Conservation (phyloP, 805 yeast species). For the Babjeviella inositovora region DNA sequence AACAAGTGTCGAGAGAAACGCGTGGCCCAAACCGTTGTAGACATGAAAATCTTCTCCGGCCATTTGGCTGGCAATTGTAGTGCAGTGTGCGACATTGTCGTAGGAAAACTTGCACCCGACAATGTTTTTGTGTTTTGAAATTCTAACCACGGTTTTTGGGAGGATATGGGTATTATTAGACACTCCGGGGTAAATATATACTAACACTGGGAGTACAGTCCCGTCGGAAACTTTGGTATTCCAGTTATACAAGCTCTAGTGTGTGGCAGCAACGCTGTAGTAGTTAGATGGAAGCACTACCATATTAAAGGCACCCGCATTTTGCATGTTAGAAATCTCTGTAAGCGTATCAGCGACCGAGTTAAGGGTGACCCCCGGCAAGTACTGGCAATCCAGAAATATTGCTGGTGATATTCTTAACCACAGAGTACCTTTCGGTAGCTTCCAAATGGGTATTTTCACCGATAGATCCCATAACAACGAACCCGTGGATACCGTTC, state of each 20-base stretch:
- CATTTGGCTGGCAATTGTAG: slow-evolving; percentile 23
- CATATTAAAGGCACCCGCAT: slow-evolving; percentile 20
- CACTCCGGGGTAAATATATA: slow-evolving; percentile 35
- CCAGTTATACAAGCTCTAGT: slow-evolving; percentile 28
- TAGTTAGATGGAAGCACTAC: slow-evolving; percentile 27
- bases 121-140: slow-evolving; percentile 26
- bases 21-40: slow-evolving; percentile 35
- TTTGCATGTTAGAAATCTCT: slow-evolving; percentile 15
- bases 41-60: slow-evolving; percentile 19
- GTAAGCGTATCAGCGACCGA: slow-evolving; percentile 24
- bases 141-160: slow-evolving; percentile 18
- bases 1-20: slow-evolving; percentile 25
- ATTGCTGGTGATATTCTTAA: slow-evolving; percentile 13
- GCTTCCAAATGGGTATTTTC: slow-evolving; percentile 33
- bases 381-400: slow-evolving; percentile 22
- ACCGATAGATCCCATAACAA: slow-evolving; percentile 37
- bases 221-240: slow-evolving; percentile 23
- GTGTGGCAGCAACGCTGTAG: slow-evolving; percentile 26
- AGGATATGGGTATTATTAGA: slow-evolving; percentile 19
- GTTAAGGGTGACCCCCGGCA: slow-evolving; percentile 33
- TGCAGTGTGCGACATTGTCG: slow-evolving; percentile 29
- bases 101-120: slow-evolving; percentile 37
- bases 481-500: slow-evolving; percentile 29
- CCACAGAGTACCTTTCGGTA: slow-evolving; percentile 20
- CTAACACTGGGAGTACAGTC: slow-evolving; percentile 21